A percentile compares a stretch with the other conserved stretches of the same genome.
Evolutionary conservation across 2,329 filamentous ascomycete species (phyloP).

Genomic region (Xylaria multiplex): DNA sequence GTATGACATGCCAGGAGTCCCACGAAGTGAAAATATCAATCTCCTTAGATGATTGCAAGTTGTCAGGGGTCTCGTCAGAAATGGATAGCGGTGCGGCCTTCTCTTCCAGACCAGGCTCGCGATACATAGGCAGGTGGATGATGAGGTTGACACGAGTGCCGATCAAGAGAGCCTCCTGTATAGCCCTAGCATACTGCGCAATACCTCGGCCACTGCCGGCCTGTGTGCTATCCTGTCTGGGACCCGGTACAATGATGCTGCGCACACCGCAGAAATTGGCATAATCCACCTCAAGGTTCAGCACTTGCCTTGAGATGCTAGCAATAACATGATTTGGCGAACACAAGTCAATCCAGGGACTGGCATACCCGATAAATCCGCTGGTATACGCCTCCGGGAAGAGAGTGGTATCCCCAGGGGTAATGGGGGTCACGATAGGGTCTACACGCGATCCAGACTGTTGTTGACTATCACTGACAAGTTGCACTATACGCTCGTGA

Average conservation of each 20-base stretch:
- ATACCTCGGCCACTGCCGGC: conserved; percentile 61
- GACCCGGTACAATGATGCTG: conserved; percentile 84
- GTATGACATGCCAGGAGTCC: conserved; percentile 93
- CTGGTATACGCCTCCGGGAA: conserved; percentile 74
- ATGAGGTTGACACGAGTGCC: conserved; percentile 82
- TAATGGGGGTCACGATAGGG: conserved; percentile 74
- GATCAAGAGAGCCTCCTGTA: conserved; percentile 80
- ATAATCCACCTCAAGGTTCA: conserved; percentile 92
- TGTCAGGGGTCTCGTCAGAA: conserved; percentile 48
- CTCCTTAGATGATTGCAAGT: conserved; percentile 58
- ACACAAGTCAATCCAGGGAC: conserved; percentile 90
- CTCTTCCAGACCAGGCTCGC: conserved; percentile 70
- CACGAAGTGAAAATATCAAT: conserved; percentile 81
- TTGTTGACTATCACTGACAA: conserved; percentile 66
- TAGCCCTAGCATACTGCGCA: conserved; percentile 82
- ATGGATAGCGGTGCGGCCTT: conserved; percentile 63
- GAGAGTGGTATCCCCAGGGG: conserved; percentile 80
- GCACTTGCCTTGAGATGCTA: conserved; percentile 86
- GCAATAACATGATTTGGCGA: conserved; percentile 85
- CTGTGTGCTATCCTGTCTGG: conserved; percentile 69
- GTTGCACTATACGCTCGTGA: conserved; percentile 71
- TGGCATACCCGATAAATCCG: conserved; percentile 81
- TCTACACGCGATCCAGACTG: conserved; percentile 61
- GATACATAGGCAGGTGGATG: conserved; percentile 85
- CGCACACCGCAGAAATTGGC: conserved; percentile 93